Base-by-base conservation (phyloP, 2,329 filamentous ascomycete species). In the Aspergillus carbonarius region DNA sequence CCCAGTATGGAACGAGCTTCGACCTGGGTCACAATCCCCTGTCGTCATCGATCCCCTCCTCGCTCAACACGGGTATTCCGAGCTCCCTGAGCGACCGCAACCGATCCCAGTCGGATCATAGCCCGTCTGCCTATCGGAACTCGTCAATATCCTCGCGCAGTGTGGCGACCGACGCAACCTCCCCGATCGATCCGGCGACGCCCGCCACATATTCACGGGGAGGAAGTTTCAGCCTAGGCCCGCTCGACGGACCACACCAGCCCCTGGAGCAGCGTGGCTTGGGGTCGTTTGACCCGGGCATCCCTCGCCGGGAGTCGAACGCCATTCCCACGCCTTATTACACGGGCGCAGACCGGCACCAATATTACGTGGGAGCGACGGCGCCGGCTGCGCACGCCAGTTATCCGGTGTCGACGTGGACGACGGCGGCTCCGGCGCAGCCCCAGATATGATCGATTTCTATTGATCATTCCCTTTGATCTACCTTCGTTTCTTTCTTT, bases 111-210 rank as follows among this genome's bases (percentile, higher is more conserved):
- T 72, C 73, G 2, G 71, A 74, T 15, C 70, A 73, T 60, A 74
- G 71, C 54, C 68, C 70, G 1, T 68, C 71, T 2, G 69, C 73
- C 10, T 78, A 78, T 56, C 72, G 76, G 49, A 78, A 75, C 40
- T 72, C 74, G 3, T 76, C 75, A 8, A 70, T 78, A 23, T 74
- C 75, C 12, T 74, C 72, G 20, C 72, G 75, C 42, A 75, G 68
- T 53, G 68, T 75, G 37, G 67, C 72, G 7, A 71, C 75, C 12
- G 76, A 77, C 47, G 70, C 70, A 1, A 72, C 75, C 12, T 75
- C 74, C 2, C 71, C 73, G 1, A 72, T 77, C 55, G 75, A 77
- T 53, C 69, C 74, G 4, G 63, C 74, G 6, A 74, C 74, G 0
- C 70, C 74, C 0, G 69, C 62, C 18, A 72, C 72, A 9, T 77